Conservation (phyloP, 176 grass and related monocot genomes). For the Chrysopogon serrulatus region DNA sequence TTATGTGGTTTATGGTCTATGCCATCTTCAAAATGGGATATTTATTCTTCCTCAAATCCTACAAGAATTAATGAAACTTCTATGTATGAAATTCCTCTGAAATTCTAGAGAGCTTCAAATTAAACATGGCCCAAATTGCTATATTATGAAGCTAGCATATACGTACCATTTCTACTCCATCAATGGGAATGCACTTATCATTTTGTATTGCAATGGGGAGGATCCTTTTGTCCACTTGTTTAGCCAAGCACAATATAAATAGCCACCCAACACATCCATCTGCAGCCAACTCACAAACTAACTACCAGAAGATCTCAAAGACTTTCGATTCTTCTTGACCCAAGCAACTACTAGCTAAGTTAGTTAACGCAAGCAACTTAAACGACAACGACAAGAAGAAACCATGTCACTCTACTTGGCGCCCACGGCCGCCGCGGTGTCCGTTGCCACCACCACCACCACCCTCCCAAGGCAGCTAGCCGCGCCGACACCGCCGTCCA, state of each 20-base stretch:
- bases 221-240: constrained; percentile 12
- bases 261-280: background rate
- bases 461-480: constrained; percentile 4
- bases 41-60: background rate
- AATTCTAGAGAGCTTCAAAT: background rate
- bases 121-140: background rate
- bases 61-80: background rate
- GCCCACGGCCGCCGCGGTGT: background rate
- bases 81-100: background rate
- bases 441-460: background rate
- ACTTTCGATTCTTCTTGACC: constrained; percentile 12
- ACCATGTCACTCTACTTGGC: constrained; percentile 38
- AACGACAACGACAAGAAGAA: background rate
- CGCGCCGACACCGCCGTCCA: background rate
- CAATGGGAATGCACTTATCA: background rate
- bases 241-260: constrained; percentile 31
- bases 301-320: background rate
- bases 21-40: background rate
- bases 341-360: background rate
- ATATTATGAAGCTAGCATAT: background rate
- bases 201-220: background rate
- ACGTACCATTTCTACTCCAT: background rate
- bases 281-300: constrained; percentile 17
- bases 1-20: background rate
- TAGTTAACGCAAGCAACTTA: background rate